Base-by-base conservation (phyloP, 345 rosid genomes). In the Erysimum cheiranthoides region DNA sequence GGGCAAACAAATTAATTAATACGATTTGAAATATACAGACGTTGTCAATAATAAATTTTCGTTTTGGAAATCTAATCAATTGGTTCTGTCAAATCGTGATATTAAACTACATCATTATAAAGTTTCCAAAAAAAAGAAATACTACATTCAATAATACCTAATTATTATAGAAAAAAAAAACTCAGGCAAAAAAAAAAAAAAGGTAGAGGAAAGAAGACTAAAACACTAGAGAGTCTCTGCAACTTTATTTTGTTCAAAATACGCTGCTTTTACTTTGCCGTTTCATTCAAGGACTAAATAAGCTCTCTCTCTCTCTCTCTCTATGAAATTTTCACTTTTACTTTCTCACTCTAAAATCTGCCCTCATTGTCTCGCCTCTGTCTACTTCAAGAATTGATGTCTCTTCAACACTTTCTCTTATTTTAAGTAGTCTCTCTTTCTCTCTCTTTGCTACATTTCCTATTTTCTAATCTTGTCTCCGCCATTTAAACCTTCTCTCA, bases 301-400 rank as follows among this genome's bases (percentile, higher is more conserved):
- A 88, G 80, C 89, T 73, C 70, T 76, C 77, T 72, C 76, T 79
- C 71, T 76, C 78, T 43, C 57, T 67, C 81, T 70, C 83, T 69
- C 75, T 60, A 68, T 3, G 62, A 59, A 1, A 5, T 43, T 13
- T 16, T 77, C 61, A 64, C 79, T 77, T 38, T 76, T 34, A 80
- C 64, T 67, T 49, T 71, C 70, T 76, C 75, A 46, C 77, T 68
- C 72, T 68, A 63, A 49, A 58, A 57, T 58, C 76, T 77, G 76
- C 39, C 53, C 57, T 73, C 81, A 66, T 69, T 73, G 87, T 85
- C 90, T 85, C 84, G 90, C 81, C 96, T 87, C 80, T 84, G 82
- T 85, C 83, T 85, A 73, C 84, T 87, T 83, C 85, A 87, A 83
- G 90, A 87, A 89, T 88, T 86, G 81, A 66, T 78, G 74, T 82